Conservation (phyloP, 2,329 filamentous ascomycete species). For the Xylaria arbuscula region DNA sequence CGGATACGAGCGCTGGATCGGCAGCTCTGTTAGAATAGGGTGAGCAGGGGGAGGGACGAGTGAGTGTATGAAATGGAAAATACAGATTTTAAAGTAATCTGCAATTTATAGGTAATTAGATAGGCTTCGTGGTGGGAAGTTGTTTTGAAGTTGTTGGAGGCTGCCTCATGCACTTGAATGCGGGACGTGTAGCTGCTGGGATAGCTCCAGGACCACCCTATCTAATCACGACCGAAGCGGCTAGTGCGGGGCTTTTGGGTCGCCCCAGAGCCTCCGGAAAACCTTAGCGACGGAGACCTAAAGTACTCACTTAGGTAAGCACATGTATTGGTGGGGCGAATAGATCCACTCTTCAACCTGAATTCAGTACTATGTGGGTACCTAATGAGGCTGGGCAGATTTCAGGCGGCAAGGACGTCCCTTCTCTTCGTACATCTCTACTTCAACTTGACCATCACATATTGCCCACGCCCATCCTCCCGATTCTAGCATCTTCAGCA, state of each 20-base stretch:
- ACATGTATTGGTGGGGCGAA: background rate
- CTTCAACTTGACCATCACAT: background rate
- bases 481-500: background rate
- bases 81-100: slow-evolving; percentile 4
- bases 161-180: slow-evolving; percentile 6
- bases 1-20: background rate
- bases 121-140: background rate
- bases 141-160: slow-evolving; percentile 7
- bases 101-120: background rate
- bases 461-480: background rate
- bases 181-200: slow-evolving; percentile 8
- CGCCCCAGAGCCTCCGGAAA: background rate
- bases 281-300: too few species aligned
- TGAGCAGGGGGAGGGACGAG: background rate
- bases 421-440: slow-evolving; percentile 1
- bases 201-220: background rate
- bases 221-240: slow-evolving; percentile 9
- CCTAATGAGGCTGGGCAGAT: slow-evolving; percentile 21
- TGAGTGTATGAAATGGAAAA: background rate
- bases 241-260: slow-evolving; percentile 34
- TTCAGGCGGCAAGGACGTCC: slow-evolving; percentile 25
- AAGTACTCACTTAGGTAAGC: too few species aligned
- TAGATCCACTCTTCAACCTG: background rate
- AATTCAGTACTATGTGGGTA: slow-evolving; percentile 1
- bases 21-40: background rate